Percentiles rank a stretch among this genome's conserved stretches.
Conservation (phyloP, 2,329 filamentous ascomycete species). For the Dothideomycetes sp. region DNA sequence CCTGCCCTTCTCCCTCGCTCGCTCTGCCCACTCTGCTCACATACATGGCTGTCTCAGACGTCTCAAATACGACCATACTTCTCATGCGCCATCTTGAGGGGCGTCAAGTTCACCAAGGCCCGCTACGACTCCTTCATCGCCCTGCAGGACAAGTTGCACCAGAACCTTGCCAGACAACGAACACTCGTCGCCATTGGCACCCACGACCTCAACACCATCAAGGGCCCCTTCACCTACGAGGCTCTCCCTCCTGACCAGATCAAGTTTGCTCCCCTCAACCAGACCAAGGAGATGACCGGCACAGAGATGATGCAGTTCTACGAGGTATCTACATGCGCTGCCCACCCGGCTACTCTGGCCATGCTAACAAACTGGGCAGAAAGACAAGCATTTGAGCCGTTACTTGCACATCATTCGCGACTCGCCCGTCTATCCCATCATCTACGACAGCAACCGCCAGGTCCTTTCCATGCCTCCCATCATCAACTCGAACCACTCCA, state of each 20-base stretch:
- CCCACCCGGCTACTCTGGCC: background rate
- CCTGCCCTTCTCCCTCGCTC: constrained; percentile 28
- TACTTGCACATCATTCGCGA: constrained; percentile 93
- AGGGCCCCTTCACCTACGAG: constrained; percentile 95
- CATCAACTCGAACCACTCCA: constrained; percentile 95
- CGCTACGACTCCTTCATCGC: constrained; percentile 96
- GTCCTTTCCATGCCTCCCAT: constrained; percentile 95
- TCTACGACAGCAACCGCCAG: constrained; percentile 76
- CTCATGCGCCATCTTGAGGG: constrained; percentile 78
- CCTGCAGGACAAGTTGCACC: constrained; percentile 95
- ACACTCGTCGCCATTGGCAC: constrained; percentile 96
- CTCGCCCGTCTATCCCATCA: constrained; percentile 88
- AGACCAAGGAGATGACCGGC: constrained; percentile 77
- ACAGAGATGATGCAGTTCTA: constrained; percentile 91
- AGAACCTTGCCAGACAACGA: constrained; percentile 85
- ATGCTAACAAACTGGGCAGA: constrained; percentile 39
- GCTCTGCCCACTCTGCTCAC: background rate
- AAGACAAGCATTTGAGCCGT: constrained; percentile 81
- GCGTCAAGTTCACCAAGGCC: constrained; percentile 83
- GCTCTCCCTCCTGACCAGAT: constrained; percentile 86
- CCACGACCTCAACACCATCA: constrained; percentile 85
- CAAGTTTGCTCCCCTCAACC: constrained; percentile 82
- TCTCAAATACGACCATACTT: constrained; percentile 76
- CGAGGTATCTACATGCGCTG: constrained; percentile 40
- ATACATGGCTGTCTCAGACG: too few relatives aligned